These are phyloP conservation scores for Phaseolus lunatus DNA, from an alignment of 306 rosid species.

Conservation along the genomic window DNA sequence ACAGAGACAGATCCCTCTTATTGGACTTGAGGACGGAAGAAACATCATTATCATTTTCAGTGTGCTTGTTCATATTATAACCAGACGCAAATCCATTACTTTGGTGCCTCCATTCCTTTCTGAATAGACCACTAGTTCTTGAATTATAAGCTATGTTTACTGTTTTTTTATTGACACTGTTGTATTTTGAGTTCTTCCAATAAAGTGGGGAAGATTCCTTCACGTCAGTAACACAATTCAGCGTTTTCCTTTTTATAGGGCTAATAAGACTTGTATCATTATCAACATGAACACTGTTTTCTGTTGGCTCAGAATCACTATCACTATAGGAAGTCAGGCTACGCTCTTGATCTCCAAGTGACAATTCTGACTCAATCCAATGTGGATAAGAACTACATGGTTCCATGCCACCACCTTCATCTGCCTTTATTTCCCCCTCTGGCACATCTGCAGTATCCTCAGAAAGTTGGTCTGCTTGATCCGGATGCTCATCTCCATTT, in stretches of 20 bases:
- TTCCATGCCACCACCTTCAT: conserved; percentile 40
- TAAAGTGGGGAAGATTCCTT: conserved; percentile 48
- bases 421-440: conserved; percentile 41
- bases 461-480: conserved; percentile 41
- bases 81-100: conserved; percentile 38
- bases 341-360: conserved; percentile 64
- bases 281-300: conserved; percentile 51
- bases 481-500: conserved; percentile 37
- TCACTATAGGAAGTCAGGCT: conserved; percentile 70
- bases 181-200: conserved; percentile 46
- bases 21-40: conserved; percentile 41
- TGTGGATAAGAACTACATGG: conserved; percentile 50
- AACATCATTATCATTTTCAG: conserved; percentile 42
- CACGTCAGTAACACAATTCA: conserved; percentile 42
- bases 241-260: conserved; percentile 54
- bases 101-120: conserved; percentile 48
- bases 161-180: conserved; percentile 38
- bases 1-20: conserved; percentile 46
- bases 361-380: conserved; percentile 64
- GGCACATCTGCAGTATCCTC: conserved; percentile 45
- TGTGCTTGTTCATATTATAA: conserved; percentile 37
- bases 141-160: conserved; percentile 53
- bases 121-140: conserved; percentile 46
- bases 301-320: conserved; percentile 61
- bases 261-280: conserved; percentile 43